A percentile compares a stretch with the other conserved stretches of the same genome.
These are phyloP conservation scores for Aspergillus sp. DNA, from an alignment of 2,329 filamentous ascomycete species.

Conservation along the genomic window DNA sequence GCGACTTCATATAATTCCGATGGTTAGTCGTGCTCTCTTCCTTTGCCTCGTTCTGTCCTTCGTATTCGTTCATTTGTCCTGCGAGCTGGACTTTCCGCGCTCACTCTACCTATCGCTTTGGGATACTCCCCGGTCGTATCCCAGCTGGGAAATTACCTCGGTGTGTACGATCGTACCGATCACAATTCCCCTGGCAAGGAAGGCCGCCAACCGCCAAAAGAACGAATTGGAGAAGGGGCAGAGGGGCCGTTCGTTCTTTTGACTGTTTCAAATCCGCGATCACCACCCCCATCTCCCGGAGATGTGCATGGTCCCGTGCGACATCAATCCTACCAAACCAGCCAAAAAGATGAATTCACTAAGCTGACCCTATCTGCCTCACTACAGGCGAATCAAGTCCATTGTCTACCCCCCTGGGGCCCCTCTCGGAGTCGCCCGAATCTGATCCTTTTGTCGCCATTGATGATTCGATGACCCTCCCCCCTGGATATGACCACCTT, in stretches of 20 bases:
- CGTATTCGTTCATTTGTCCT: not conserved
- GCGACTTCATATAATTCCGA: conserved; percentile 33
- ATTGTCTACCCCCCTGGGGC: conserved; percentile 36
- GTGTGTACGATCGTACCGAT: too few species aligned
- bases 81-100: not conserved
- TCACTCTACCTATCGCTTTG: not conserved
- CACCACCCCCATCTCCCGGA: too few species aligned
- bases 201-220: too few species aligned
- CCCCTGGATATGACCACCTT: conserved; percentile 66
- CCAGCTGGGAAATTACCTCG: too few species aligned
- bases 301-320: too few species aligned
- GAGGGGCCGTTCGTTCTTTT: too few species aligned
- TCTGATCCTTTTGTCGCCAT: conserved; percentile 41
- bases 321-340: too few species aligned
- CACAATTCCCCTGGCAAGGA: too few species aligned
- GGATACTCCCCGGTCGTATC: not conserved
- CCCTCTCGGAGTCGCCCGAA: conserved; percentile 35
- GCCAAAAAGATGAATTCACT: too few species aligned
- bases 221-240: too few species aligned
- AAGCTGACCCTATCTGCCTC: conserved; percentile 12
- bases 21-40: conserved; percentile 32
- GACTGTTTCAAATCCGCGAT: too few species aligned
- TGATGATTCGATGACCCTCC: conserved; percentile 61
- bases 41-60: not conserved
- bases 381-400: conserved; percentile 38